Percentiles rank a stretch among this genome's conserved stretches.
Evolutionary conservation across 805 yeast genomes (phyloP).

Genomic region (Pichia occidentalis): DNA sequence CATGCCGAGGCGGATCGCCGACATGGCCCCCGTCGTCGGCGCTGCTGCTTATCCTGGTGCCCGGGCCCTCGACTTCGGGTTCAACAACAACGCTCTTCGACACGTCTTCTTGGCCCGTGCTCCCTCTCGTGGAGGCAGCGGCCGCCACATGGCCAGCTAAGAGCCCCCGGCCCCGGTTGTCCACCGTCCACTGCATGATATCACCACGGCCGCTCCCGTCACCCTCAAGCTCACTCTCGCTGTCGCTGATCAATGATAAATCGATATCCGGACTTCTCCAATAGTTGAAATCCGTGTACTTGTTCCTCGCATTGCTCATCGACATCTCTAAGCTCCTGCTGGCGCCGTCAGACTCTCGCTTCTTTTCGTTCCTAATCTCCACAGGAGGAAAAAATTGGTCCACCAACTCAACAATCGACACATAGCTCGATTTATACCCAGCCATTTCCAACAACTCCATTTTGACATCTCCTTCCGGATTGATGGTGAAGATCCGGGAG

Average conservation of each 20-base stretch:
- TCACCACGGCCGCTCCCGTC: conserved; percentile 29
- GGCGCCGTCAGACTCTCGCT: neutral
- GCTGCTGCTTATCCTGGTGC: conserved; percentile 2
- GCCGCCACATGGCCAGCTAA: neutral
- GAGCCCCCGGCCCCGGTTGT: conserved; percentile 1
- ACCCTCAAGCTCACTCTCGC: conserved; percentile 43
- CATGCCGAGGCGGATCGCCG: neutral
- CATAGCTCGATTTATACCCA: conserved; percentile 82
- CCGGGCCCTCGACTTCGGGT: conserved; percentile 20
- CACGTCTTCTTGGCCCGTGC: conserved; percentile 28
- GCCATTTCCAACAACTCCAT: conserved; percentile 93
- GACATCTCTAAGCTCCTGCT: conserved; percentile 1
- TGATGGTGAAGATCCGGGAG: conserved; percentile 90
- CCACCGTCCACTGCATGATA: too few relatives aligned
- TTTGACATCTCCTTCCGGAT: conserved; percentile 94
- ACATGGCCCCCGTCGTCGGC: conserved; percentile 4
- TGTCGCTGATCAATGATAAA: conserved; percentile 35
- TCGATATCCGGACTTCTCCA: conserved; percentile 83
- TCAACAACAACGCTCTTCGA: conserved; percentile 28
- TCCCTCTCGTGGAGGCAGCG: neutral
- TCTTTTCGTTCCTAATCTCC: conserved; percentile 14
- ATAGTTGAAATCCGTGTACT: conserved; percentile 79
- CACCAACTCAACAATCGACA: conserved; percentile 85
- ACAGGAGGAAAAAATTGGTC: conserved; percentile 97
- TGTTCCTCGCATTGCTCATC: conserved; percentile 40